phyloP scores from a whole-genome alignment of 2,329 filamentous ascomycete species.

The Triangularia setosa region DNA sequence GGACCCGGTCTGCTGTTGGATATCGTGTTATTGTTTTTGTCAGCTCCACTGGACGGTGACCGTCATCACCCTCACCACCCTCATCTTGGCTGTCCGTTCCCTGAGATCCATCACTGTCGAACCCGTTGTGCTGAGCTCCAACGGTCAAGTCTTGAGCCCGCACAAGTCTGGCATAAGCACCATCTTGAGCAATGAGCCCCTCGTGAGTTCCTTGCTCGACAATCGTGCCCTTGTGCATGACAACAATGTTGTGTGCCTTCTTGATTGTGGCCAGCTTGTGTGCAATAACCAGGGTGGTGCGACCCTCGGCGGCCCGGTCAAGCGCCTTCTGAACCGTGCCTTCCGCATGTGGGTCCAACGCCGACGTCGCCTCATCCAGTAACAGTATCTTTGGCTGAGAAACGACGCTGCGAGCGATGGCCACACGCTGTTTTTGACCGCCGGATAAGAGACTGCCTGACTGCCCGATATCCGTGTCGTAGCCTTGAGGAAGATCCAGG shows the following conservation, averaged over 20 bases:
- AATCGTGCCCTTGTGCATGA: conserved; percentile 33
- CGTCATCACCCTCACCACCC: neutral
- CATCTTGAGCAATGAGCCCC: conserved; percentile 24
- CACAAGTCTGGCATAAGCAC: conserved; percentile 27
- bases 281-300: conserved; percentile 65
- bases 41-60: conserved; percentile 11
- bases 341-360: conserved; percentile 43
- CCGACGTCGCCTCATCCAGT: conserved; percentile 64
- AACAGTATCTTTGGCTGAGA: conserved; percentile 62
- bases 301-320: conserved; percentile 50
- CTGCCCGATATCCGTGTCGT: conserved; percentile 61
- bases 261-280: conserved; percentile 55
- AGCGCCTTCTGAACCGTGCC: conserved; percentile 54
- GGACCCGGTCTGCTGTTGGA: conserved; percentile 18
- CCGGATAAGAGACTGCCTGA: conserved; percentile 62
- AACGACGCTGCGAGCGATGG: conserved; percentile 63
- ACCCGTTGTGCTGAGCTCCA: neutral
- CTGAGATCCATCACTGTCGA: neutral
- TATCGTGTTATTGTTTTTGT: conserved; percentile 25
- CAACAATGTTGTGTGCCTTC: conserved; percentile 40
- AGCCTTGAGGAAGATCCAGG: conserved; percentile 36
- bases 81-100: neutral
- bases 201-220: conserved; percentile 32
- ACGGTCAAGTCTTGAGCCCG: conserved; percentile 23
- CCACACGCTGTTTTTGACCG: conserved; percentile 64